Evolutionary conservation across 768 basidiomycete species (phyloP), one percentile per base, ranked within the genome.

Genomic region (Lentinula lateritia): DNA sequence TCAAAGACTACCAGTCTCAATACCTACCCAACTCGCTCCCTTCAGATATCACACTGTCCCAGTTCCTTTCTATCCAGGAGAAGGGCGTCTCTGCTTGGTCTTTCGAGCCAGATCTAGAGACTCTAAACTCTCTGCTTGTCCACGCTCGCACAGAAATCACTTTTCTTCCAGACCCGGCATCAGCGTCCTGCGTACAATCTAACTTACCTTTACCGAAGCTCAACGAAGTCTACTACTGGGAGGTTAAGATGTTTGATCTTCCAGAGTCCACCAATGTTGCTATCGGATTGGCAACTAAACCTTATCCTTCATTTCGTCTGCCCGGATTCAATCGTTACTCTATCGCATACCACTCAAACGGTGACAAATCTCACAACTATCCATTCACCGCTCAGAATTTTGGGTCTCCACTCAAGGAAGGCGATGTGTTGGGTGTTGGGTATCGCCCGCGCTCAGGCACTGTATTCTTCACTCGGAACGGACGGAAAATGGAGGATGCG

Each of bases 201-300:
- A 99, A 98, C 72, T 80, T 99, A 9, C 97, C 97, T 2, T 78
- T 99, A 3, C 97, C 97, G 12, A 98, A 98, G 71, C 80, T 98
- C 54, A 99, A 99, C 75, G 97, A 98, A 72, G 95, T 98, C 12
- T 99, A 99, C 72, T 99, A 99, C 72, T 99, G 93, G 92, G 97
- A 99, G 72, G 91, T 94, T 64, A 99, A 99, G 78, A 92, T 98
- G 91, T 98, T 95, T 71, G 97, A 99, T 75, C 89, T 97, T 59
- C 94, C 95, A 12, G 79, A 84, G 63, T 78, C 83, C 2, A 98
- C 95, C 8, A 91, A 82, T 50, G 89, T 97, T n/a, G 87, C 93
- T 38, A 85, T 98, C 53, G 97, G 97, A 39, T 73, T 99, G 41
- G 95, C 96, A 16, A 99, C 97, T 2, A 98, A 97, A 73, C 97